Evolutionary conservation across 2,329 filamentous ascomycete species (phyloP), one percentile per base, ranked within the genome.

Genomic region (Fusarium pseudograminearum): DNA sequence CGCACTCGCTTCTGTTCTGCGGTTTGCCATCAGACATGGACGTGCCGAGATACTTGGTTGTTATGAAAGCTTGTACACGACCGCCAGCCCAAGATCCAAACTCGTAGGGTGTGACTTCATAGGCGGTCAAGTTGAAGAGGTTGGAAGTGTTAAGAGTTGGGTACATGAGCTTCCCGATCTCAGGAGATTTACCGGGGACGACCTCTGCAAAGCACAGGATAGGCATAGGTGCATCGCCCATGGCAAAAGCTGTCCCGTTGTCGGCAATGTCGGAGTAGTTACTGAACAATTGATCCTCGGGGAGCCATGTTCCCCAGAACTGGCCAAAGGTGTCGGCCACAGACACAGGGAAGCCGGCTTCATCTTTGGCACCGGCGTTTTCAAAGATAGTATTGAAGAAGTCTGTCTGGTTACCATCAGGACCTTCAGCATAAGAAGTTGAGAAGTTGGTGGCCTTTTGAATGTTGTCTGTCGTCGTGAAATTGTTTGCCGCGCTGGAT

Each of bases 101-200:
- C 47, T 79, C 77, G 40, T 75, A 79, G 0, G 78, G 76, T 0
- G 71, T 79, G 1, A 79, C 69, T 46, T 79, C 77, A 47, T 77
- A 79, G 4, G 76, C 70, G 0, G 78, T 77, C 4, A 76, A 41
- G 24, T 77, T 77, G 63, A 77, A 77, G 16, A 68, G 68, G 0
- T 75, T 68, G 2, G 76, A 76, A 4, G 26, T 48, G 50, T 77
- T 76, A 30, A 65, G 57, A 0, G 71, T 73, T 0, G 76, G 76
- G 22, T 73, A 78, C 74, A 76, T 69, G 36, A 77, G 65, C 11
- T 69, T 71, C 5, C 70, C 69, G 3, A 77, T 75, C 22, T 69
- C 66, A 0, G 76, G 76, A 0, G 76, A 77, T 1, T 70, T 65
- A 3, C 74, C 74, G 1, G 76, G 76, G 0, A 77, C 33, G 18